These are phyloP conservation scores for Hericium alpestre DNA, from an alignment of 768 basidiomycete genomes.

Conservation along the genomic window DNA sequence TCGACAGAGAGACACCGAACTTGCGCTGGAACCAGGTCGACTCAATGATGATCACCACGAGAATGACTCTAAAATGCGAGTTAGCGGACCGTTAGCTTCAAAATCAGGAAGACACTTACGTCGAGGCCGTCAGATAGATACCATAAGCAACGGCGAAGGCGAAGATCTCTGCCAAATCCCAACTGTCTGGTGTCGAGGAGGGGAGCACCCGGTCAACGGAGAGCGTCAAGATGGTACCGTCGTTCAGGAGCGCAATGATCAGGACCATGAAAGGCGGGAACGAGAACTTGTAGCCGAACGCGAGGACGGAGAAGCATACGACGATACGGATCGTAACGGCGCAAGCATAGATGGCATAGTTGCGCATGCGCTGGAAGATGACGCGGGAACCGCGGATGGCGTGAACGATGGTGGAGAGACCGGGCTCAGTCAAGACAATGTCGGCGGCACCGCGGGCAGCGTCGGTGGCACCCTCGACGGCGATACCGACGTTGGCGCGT, in stretches of 20 bases:
- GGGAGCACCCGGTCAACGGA: conserved; percentile 94
- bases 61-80: conserved; percentile 42
- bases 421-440: conserved; percentile 95
- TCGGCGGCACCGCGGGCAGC: conserved; percentile 98
- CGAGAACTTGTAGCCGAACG: conserved; percentile 93
- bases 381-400: conserved; percentile 96
- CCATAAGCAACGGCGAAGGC: conserved; percentile 93
- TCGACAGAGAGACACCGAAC: conserved; percentile 58
- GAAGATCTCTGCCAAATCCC: conserved; percentile 96
- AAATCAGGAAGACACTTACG: conserved; percentile 38
- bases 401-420: conserved; percentile 97
- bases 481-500: conserved; percentile 98
- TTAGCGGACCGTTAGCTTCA: not conserved
- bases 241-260: conserved; percentile 93
- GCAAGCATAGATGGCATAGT: conserved; percentile 96
- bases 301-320: conserved; percentile 91
- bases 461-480: conserved; percentile 98
- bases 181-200: conserved; percentile 84
- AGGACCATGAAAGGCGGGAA: conserved; percentile 99
- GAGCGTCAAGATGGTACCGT: conserved; percentile 98
- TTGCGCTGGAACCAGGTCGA: conserved; percentile 83
- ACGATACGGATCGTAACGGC: conserved; percentile 98
- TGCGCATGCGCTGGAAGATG: conserved; percentile 99
- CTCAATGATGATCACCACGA: conserved; percentile 77
- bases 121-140: conserved; percentile 83